Base-by-base conservation (phyloP, 768 basidiomycete species). In the Suillus sp. region DNA sequence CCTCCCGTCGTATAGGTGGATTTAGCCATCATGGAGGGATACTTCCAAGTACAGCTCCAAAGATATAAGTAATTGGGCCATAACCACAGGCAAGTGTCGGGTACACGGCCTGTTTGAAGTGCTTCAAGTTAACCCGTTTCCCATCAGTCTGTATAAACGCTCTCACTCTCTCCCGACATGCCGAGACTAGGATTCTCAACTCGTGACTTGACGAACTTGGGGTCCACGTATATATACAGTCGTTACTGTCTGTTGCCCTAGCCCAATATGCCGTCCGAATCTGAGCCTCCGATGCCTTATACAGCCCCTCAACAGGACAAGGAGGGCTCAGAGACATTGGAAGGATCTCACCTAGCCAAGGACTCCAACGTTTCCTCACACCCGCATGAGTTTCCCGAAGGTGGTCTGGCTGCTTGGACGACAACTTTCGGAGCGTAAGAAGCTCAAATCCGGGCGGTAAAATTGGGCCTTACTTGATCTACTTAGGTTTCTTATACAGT, bases 401-500 rank as follows among this genome's bases (percentile, higher is more conserved):
- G 74, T n/a, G 72, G 76, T 7, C 60, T 71, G 40, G 60, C 62
- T 37, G 74, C 64, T 4, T 77, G 74, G 76, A 67, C 68, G 25
- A 75, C 74, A 22, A 70, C 60, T 20, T 45, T 72, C 18, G 72
- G 74, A 62, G 74, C 70, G 76, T 77, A 60, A 57, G 71, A 68
- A 11, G 10, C 14, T 22, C 22, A 14, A 8, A 13, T 10, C 14
- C 22, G 4, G 11, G 30, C 13, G 18, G 47, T 22, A 32, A 37
- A 1, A 18, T 20, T 20, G 38, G 37, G 34, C n/a, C 54, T 34
- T 55, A 59, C 38, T 25, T 22, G 22, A 25, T 57, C 34, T 37
- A 20, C 10, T 30, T 57, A 79, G 78, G 22, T 77, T 79, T 65
- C 69, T 80, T 8, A 61, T 77, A 9, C 79, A 80, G 62, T 74